A percentile compares a stretch with the other conserved stretches of the same genome.
phyloP scores from a whole-genome alignment of 352 stramenopile genomes.

The Nothophytophthora sp. region DNA sequence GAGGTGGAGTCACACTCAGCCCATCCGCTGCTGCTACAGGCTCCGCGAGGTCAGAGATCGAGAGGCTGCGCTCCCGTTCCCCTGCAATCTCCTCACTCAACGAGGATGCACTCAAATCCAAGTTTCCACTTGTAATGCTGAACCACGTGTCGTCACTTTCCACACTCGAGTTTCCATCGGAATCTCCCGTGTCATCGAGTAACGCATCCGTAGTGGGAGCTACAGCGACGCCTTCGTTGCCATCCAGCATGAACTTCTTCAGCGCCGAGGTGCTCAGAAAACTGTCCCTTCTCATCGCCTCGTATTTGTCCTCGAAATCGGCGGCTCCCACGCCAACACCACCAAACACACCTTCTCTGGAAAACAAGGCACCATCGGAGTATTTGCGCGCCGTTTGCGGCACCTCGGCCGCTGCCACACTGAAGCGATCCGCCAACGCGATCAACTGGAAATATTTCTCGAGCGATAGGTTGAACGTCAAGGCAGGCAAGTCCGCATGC shows the following conservation, averaged over 20 bases:
- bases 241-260: conserved; percentile 51
- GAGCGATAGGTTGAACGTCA: conserved; percentile 86
- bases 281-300: conserved; percentile 31
- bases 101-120: conserved; percentile 33
- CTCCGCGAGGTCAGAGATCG: conserved; percentile 20
- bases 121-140: conserved; percentile 76
- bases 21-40: background rate
- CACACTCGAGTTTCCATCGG: conserved; percentile 65
- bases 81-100: conserved; percentile 11
- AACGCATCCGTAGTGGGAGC: conserved; percentile 11
- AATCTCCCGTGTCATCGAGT: conserved; percentile 36
- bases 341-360: conserved; percentile 9
- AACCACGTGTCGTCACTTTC: conserved; percentile 91
- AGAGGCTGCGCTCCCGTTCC: conserved; percentile 16
- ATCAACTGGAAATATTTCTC: conserved; percentile 84
- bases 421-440: conserved; percentile 63
- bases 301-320: conserved; percentile 19
- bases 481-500: conserved; percentile 76
- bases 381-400: conserved; percentile 25
- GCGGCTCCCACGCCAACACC: conserved; percentile 3
- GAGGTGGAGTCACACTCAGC: conserved; percentile 5
- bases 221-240: conserved; percentile 22
- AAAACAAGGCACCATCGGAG: conserved; percentile 15
- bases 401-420: conserved; percentile 27
- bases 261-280: conserved; percentile 56